These are phyloP conservation scores for Spathaspora girioi DNA, from an alignment of 805 yeast genomes.

Conservation along the genomic window DNA sequence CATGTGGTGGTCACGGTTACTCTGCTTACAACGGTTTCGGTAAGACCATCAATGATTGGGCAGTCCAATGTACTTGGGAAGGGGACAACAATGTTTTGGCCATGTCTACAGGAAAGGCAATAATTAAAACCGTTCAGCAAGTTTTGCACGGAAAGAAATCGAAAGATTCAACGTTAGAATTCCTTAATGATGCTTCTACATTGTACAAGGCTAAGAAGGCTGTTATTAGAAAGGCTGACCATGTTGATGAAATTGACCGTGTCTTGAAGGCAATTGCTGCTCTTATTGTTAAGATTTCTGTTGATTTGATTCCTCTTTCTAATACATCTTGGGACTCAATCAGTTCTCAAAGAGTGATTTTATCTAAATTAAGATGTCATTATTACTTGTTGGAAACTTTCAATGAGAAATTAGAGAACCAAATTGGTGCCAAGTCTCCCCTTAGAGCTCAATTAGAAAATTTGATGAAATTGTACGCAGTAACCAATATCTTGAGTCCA, in stretches of 20 bases:
- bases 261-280: slow-evolving; percentile 38
- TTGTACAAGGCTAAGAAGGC: slow-evolving; percentile 21
- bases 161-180: slow-evolving; percentile 32
- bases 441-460: slow-evolving; percentile 49
- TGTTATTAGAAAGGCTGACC: slow-evolving; percentile 24
- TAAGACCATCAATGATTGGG: slow-evolving; percentile 87
- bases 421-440: slow-evolving; percentile 25
- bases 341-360: slow-evolving; percentile 41
- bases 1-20: slow-evolving; percentile 96
- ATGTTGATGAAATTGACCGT: slow-evolving; percentile 25
- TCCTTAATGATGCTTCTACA: slow-evolving; percentile 12
- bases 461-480: slow-evolving; percentile 54
- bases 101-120: slow-evolving; percentile 78
- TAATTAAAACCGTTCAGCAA: slow-evolving; percentile 47
- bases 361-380: slow-evolving; percentile 51
- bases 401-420: slow-evolving; percentile 31
- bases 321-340: slow-evolving; percentile 42
- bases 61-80: slow-evolving; percentile 98
- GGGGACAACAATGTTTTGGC: slow-evolving; percentile 91
- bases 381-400: slow-evolving; percentile 43
- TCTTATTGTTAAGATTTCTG: slow-evolving; percentile 40
- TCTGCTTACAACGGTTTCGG: slow-evolving; percentile 91
- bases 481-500: slow-evolving; percentile 59
- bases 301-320: slow-evolving; percentile 33
- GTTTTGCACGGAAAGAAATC: slow-evolving; percentile 41